A percentile compares a stretch with the other conserved stretches of the same genome.
phyloP scores from a whole-genome alignment of 23 red algal genomes.

The Cyanidium caldarium region DNA sequence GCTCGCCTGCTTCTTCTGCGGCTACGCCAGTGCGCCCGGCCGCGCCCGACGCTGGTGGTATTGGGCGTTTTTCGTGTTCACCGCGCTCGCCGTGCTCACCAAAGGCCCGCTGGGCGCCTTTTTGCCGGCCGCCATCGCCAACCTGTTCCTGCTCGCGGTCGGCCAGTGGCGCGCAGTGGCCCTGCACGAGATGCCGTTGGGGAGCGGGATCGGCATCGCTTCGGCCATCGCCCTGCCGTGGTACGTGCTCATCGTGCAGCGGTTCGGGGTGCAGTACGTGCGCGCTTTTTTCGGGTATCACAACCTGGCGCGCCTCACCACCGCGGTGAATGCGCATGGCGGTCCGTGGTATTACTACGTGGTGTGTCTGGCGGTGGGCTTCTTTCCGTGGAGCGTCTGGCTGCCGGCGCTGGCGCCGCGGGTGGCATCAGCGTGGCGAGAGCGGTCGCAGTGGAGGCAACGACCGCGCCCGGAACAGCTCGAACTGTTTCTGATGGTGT shows the following conservation, averaged over 20 bases:
- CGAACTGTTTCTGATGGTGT: constrained; percentile 3
- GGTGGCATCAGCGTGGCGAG: not conserved
- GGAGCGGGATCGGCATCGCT: not conserved
- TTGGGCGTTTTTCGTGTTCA: not conserved
- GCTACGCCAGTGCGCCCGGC: not conserved
- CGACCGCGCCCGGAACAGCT: not conserved
- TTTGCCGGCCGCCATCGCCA: constrained; percentile 1
- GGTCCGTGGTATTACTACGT: constrained; percentile 28
- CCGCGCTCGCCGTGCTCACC: constrained; percentile 11
- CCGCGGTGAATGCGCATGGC: constrained; percentile 12
- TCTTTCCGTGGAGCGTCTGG: constrained; percentile 5
- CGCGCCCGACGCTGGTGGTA: not conserved
- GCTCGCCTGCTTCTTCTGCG: constrained; percentile 3
- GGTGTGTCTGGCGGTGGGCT: constrained; percentile 5
- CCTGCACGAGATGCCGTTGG: constrained; percentile 7
- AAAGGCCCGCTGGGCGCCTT: constrained; percentile 12
- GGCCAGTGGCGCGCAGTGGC: constrained; percentile 8
- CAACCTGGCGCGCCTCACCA: constrained; percentile 13
- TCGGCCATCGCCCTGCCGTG: constrained; percentile 1
- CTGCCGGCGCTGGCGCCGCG: not conserved
- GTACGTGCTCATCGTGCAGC: constrained; percentile 19
- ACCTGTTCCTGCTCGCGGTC: not conserved
- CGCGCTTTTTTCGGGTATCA: constrained; percentile 20
- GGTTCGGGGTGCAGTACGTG: constrained; percentile 1
- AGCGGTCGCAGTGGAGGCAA: not conserved